Conservation (phyloP, 805 yeast species). For the Yamadazyma scolyti region DNA sequence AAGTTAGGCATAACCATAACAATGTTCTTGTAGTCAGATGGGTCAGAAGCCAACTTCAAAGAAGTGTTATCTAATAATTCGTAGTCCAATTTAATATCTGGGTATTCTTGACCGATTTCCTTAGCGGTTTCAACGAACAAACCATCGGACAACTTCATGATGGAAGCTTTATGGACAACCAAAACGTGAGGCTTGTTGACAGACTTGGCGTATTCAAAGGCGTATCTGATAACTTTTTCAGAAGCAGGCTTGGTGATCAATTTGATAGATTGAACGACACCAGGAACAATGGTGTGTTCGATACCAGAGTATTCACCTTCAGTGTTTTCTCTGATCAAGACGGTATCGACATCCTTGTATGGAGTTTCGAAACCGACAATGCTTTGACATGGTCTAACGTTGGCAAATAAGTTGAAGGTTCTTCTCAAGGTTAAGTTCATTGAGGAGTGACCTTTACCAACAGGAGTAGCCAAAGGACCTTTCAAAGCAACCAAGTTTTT, state of each 20-base stretch:
- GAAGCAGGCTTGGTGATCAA: constrained; percentile 95
- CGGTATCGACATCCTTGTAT: constrained; percentile 85
- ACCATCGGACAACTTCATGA: constrained; percentile 98
- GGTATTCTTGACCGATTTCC: constrained; percentile 87
- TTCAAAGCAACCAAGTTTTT: constrained; percentile 91
- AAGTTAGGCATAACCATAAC: constrained; percentile 99
- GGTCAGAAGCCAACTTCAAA: constrained; percentile 84
- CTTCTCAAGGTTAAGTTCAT: constrained; percentile 96
- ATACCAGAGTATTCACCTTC: constrained; percentile 99
- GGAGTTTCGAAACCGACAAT: constrained; percentile 93
- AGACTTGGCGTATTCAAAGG: constrained; percentile 91
- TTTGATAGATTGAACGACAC: constrained; percentile 97
- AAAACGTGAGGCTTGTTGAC: constrained; percentile 83
- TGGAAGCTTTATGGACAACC: constrained; percentile 97
- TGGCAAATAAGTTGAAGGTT: constrained; percentile 93
- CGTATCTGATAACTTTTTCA: constrained; percentile 94
- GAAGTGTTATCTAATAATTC: constrained; percentile 97
- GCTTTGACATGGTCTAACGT: constrained; percentile 95
- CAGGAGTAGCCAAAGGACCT: constrained; percentile 98
- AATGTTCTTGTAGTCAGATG: constrained; percentile 77
- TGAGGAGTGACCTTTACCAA: constrained; percentile 97
- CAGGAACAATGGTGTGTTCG: constrained; percentile 96
- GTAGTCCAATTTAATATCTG: constrained; percentile 75
- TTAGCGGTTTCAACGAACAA: constrained; percentile 89
- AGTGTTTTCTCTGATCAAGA: constrained; percentile 96